phyloP scores from a whole-genome alignment of 495 filamentous ascomycete species.

The Cercophora scortea region DNA sequence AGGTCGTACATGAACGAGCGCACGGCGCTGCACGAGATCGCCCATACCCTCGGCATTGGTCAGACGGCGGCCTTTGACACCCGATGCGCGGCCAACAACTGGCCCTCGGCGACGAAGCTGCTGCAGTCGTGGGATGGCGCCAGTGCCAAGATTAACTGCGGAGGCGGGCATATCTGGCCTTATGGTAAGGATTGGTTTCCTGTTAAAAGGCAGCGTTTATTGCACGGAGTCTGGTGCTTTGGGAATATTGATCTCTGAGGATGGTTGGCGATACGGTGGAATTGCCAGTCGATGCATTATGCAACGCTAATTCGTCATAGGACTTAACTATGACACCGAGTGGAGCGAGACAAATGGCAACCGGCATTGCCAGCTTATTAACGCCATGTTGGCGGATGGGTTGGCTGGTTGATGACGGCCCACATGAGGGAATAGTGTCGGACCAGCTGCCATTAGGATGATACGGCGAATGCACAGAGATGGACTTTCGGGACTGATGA shows the following conservation, averaged over 20 bases:
- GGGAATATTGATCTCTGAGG: too few species aligned
- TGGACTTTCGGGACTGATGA: too few species aligned
- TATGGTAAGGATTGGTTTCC: constrained; percentile 16
- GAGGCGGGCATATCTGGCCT: constrained; percentile 35
- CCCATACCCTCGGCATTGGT: constrained; percentile 35
- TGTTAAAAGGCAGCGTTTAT: too few species aligned
- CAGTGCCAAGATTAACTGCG: constrained; percentile 33
- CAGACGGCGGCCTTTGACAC: constrained; percentile 30
- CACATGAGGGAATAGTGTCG: too few species aligned
- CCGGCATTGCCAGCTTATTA: constrained; percentile 27
- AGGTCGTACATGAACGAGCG: constrained; percentile 38
- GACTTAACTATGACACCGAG: constrained; percentile 33
- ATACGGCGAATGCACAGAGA: too few species aligned
- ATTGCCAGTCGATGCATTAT: too few species aligned
- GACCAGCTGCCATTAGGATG: too few species aligned
- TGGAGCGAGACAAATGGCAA: constrained; percentile 32
- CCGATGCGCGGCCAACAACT: constrained; percentile 26
- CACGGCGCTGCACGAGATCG: constrained; percentile 38
- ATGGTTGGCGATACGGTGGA: too few species aligned
- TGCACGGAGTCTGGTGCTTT: too few species aligned
- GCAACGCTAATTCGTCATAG: too few species aligned
- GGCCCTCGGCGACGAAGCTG: constrained; percentile 29
- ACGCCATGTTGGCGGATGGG: constrained; percentile 32
- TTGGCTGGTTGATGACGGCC: constrained; percentile 9
- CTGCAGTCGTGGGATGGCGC: constrained; percentile 29